These are phyloP conservation scores for Millerozyma acaciae DNA, from an alignment of 805 yeast genomes.

Conservation along the genomic window DNA sequence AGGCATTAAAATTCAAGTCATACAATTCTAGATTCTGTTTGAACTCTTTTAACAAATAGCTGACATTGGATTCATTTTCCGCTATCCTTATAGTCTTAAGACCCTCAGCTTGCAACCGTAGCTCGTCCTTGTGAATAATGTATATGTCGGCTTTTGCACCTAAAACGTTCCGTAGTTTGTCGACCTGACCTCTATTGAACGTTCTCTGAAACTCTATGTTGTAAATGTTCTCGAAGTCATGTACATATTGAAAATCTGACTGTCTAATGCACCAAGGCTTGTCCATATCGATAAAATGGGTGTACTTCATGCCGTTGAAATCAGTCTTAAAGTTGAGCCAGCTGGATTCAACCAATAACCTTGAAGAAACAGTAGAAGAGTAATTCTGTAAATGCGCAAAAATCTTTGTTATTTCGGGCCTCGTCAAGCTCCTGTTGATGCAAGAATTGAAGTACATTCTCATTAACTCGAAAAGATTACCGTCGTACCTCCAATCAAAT, in stretches of 20 bases:
- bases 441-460: neutral
- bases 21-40: neutral
- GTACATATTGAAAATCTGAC: neutral
- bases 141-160: neutral
- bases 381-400: neutral
- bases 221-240: neutral
- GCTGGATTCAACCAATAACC: neutral
- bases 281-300: neutral
- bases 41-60: neutral
- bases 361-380: neutral
- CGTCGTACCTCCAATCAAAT: neutral
- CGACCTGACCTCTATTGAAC: neutral
- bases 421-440: neutral
- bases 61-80: neutral
- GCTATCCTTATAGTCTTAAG: neutral
- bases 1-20: neutral
- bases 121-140: neutral
- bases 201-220: neutral
- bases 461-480: neutral
- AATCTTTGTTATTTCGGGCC: neutral
- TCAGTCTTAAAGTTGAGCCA: slow-evolving; percentile 1
- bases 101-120: neutral
- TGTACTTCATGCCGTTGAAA: neutral
- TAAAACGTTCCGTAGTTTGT: neutral
- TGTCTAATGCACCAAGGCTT: neutral